These are phyloP conservation scores for Coffea eugenioides DNA, from an alignment of 257 asterid species.

Conservation along the genomic window DNA sequence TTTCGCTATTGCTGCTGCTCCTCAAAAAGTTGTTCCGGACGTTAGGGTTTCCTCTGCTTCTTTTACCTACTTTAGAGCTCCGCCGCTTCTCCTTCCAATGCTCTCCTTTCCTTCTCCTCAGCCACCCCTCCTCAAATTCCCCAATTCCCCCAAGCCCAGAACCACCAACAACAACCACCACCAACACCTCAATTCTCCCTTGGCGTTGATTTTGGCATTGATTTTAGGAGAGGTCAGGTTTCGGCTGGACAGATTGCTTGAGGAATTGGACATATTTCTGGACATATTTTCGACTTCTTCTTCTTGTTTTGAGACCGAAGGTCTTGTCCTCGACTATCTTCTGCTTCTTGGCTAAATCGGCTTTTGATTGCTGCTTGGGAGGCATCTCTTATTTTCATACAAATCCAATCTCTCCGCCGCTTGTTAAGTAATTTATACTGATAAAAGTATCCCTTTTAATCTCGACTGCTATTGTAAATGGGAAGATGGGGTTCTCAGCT, in stretches of 20 bases:
- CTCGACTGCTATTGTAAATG: conserved; percentile 5
- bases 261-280: conserved; percentile 94
- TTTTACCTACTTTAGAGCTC: too few species aligned
- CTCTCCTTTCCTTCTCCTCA: too few species aligned
- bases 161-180: too few species aligned
- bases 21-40: too few species aligned
- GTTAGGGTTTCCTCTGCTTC: too few species aligned
- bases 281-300: conserved; percentile 84
- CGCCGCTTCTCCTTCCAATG: too few species aligned
- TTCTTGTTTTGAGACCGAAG: conserved; percentile 95
- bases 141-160: too few species aligned
- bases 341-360: conserved; percentile 90
- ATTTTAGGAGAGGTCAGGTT: conserved; percentile 55
- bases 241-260: conserved; percentile 73
- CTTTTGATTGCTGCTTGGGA: conserved; percentile 80
- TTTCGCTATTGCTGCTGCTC: too few species aligned
- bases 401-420: too few species aligned
- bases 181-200: too few species aligned
- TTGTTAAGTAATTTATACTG: too few species aligned
- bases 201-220: conserved; percentile 63
- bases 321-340: conserved; percentile 93
- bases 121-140: too few species aligned
- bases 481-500: not conserved
- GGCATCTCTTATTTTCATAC: conserved; percentile 56
- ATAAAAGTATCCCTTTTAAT: not conserved